phyloP scores from a whole-genome alignment of 371 early-diverging fungal genomes.

The Blyttiomyces sp. region DNA sequence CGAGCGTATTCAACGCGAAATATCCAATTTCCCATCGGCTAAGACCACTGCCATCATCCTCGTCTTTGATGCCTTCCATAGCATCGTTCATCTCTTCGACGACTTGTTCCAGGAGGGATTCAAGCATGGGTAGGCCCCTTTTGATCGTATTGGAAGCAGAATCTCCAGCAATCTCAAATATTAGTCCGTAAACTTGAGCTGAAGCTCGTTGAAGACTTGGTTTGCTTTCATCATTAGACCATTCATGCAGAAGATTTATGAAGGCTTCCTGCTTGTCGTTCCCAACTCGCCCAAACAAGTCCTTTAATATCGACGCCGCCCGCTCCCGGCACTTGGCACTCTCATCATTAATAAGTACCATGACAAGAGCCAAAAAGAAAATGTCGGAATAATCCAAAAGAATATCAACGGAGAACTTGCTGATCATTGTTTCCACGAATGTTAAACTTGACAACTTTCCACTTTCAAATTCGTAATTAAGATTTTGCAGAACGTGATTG shows the following conservation, averaged over 20 bases:
- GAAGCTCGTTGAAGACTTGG: constrained; percentile 49
- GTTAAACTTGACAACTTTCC: constrained; percentile 88
- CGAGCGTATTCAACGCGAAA: constrained; percentile 72
- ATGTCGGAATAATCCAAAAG: constrained; percentile 73
- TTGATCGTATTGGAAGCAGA: constrained; percentile 31
- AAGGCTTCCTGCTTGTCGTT: constrained; percentile 17
- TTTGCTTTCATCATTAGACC: constrained; percentile 49
- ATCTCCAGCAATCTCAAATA: constrained; percentile 72
- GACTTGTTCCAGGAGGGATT: constrained; percentile 55
- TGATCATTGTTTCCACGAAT: constrained; percentile 70
- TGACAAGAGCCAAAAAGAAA: constrained; percentile 78
- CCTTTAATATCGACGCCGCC: constrained; percentile 71
- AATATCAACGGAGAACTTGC: constrained; percentile 72
- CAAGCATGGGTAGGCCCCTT: no score
- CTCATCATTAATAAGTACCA: constrained; percentile 85
- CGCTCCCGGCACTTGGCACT: constrained; percentile 86
- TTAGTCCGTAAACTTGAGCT: constrained; percentile 79
- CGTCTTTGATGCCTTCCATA: constrained; percentile 42
- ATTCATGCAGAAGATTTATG: constrained; percentile 55
- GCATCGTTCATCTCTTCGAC: constrained; percentile 46
- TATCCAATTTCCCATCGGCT: constrained; percentile 78
- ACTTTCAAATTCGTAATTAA: constrained; percentile 83
- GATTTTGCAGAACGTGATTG: constrained; percentile 81
- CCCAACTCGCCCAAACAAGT: constrained; percentile 57
- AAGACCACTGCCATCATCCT: constrained; percentile 31